Evolutionary conservation across 805 yeast genomes (phyloP).

Genomic region (Metschnikowia sp.): DNA sequence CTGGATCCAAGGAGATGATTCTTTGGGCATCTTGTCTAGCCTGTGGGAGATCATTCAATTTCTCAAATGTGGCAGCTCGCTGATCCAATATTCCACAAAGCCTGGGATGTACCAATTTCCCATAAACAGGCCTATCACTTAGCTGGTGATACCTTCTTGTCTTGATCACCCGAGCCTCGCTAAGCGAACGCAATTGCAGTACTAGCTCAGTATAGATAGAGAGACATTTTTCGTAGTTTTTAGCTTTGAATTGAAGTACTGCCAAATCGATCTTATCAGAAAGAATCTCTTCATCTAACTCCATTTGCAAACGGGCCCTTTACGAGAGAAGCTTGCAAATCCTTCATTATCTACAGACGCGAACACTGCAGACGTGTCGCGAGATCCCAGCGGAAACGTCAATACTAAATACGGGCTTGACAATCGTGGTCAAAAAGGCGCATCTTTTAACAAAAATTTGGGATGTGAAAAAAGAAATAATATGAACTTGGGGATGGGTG

Average conservation of each 20-base stretch:
- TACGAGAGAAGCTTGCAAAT: too few relatives aligned
- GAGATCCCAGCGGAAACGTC: background rate
- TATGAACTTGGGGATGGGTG: too few relatives aligned
- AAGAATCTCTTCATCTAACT: conserved; percentile 23
- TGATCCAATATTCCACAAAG: conserved; percentile 39
- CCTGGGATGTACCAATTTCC: conserved; percentile 35
- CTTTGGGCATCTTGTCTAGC: conserved; percentile 39
- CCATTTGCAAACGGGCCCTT: conserved; percentile 6
- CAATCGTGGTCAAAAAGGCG: too few relatives aligned
- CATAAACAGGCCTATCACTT: conserved; percentile 25
- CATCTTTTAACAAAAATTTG: too few relatives aligned
- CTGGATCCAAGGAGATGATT: conserved; percentile 37
- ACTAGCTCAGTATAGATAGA: conserved; percentile 26
- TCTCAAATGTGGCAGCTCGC: conserved; percentile 49
- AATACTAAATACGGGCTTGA: too few relatives aligned
- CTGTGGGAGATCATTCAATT: conserved; percentile 24
- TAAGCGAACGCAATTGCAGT: conserved; percentile 14
- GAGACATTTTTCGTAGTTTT: conserved; percentile 28
- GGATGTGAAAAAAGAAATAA: too few relatives aligned
- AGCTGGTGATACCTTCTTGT: conserved; percentile 23
- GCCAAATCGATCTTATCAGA: conserved; percentile 29
- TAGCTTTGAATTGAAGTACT: conserved; percentile 29
- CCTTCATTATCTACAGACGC: background rate
- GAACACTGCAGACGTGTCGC: conserved; percentile 6
- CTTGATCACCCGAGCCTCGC: conserved; percentile 10